Percentiles rank a stretch among this genome's conserved stretches.
phyloP scores from a whole-genome alignment of 2,329 filamentous ascomycete species.

The Orbilia blumenaviensis region DNA sequence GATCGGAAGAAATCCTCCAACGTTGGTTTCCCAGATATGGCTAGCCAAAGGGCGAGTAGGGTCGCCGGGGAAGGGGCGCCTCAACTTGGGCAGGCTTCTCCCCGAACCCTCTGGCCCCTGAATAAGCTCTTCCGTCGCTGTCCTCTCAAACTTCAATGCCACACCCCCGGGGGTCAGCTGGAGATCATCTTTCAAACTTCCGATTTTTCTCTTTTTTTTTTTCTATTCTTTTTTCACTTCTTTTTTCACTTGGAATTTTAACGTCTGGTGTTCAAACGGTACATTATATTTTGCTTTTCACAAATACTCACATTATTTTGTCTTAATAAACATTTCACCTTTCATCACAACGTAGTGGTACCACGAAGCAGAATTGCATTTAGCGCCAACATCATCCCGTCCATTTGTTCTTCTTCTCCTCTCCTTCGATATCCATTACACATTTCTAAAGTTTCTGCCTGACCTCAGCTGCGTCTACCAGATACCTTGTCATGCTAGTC shows the following conservation, averaged over 20 bases:
- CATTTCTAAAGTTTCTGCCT: background rate
- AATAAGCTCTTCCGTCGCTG: background rate
- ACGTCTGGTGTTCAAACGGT: conserved; percentile 40
- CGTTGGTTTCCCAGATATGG: conserved; percentile 32
- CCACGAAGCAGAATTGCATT: background rate
- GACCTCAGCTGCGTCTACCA: background rate
- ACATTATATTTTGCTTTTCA: conserved; percentile 12
- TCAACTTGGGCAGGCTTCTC: conserved; percentile 9
- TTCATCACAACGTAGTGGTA: background rate
- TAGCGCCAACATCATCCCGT: background rate
- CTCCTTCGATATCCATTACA: background rate
- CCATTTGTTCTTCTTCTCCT: background rate
- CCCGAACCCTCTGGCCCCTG: background rate
- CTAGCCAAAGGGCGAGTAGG: background rate
- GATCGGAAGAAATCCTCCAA: conserved; percentile 1
- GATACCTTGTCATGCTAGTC: conserved; percentile 23
- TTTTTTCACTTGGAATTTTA: too few species aligned
- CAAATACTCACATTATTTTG: background rate
- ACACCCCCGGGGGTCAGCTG: background rate
- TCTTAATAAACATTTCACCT: background rate
- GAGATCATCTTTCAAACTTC: background rate
- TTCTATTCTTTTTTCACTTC: background rate
- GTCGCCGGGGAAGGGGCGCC: too few species aligned
- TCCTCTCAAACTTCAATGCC: background rate
- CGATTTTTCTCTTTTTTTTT: background rate